These are phyloP conservation scores for Entomortierella beljakovae DNA, from an alignment of 192 early-diverging fungal genomes.

Conservation along the genomic window DNA sequence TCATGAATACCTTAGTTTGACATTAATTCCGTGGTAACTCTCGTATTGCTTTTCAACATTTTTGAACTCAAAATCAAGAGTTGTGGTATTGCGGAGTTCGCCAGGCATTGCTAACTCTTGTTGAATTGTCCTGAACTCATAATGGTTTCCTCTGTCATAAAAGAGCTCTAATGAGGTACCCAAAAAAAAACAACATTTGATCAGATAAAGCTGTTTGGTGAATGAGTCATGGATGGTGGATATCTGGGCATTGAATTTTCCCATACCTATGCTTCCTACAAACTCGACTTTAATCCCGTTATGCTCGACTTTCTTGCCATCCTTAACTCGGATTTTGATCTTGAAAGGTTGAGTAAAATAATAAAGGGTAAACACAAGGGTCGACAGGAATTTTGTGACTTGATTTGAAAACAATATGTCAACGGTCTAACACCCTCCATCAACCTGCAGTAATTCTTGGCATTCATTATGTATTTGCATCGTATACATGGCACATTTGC, in stretches of 20 bases:
- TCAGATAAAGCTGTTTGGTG: too few relatives aligned
- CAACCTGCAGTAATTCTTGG: too few relatives aligned
- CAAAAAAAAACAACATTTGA: too few relatives aligned
- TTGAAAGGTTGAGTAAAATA: conserved; percentile 17
- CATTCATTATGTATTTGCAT: too few relatives aligned
- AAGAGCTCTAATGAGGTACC: conserved; percentile 97
- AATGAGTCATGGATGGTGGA: background rate
- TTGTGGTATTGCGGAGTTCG: conserved; percentile 82
- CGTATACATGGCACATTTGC: too few relatives aligned
- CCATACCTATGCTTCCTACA: conserved; percentile 92
- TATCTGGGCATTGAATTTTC: background rate
- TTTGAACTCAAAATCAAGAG: conserved; percentile 97
- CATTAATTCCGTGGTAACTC: conserved; percentile 98
- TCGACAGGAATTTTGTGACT: too few relatives aligned
- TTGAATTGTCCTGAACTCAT: conserved; percentile 92
- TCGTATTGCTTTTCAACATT: conserved; percentile 99
- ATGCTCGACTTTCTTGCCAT: conserved; percentile 97
- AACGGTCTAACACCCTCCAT: too few relatives aligned
- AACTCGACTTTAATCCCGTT: conserved; percentile 99
- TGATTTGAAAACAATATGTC: too few relatives aligned
- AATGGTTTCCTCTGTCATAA: conserved; percentile 94
- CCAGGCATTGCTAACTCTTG: conserved; percentile 98
- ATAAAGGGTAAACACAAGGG: too few relatives aligned
- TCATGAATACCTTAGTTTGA: conserved; percentile 75
- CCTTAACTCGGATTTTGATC: conserved; percentile 80